Base-by-base conservation (phyloP, 1,284 basidiomycete genomes). In the Abortiporus biennis region DNA sequence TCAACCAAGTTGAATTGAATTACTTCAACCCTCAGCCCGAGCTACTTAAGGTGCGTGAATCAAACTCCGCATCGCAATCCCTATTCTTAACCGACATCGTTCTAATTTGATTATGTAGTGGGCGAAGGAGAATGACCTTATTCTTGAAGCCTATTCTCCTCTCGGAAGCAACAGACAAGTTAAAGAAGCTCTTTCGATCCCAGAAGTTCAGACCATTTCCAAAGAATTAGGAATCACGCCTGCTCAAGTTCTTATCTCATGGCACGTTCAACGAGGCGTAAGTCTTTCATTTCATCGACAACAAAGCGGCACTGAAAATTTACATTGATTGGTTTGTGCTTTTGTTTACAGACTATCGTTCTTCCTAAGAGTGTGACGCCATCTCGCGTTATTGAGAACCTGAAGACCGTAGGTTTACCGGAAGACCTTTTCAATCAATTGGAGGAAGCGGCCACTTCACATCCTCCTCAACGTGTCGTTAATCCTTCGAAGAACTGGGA, bases 1-100 rank as follows among this genome's bases (percentile, higher is more conserved):
- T 89, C 46, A 85, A 88, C 56, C 83, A 92, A 59, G 84, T 93
- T 40, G 92, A 93, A 58, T 73, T 92, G 23, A 90, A 74, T 62
- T 85, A 77, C 61, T 87, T 78, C 72, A 80, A 84, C 59, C 85
- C 91, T 15, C 90, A 94, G 61, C 81, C 82, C 1, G 85, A 91
- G 53, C 72, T 94, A 27, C 63, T 90, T 44, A 68, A 78, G 65
- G 85, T 81, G 51, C 45, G 72, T 41, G 11, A 22, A 15, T 31
- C 23, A 29, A n/a, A n/a, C n/a, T 38, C 36, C 25, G 6, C n/a
- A 21, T 15, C n/a, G 23, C 37, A 17, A 6, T 8, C 16, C 22
- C 6, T 27, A 12, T n/a, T n/a, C 5, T 11, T 5, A 6, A 21
- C 9, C 8, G 16, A 11, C 20, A 21, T 16, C 11, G n/a, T n/a